These are phyloP conservation scores for Chalciporus chontae DNA, from an alignment of 768 basidiomycete species.

Conservation along the genomic window DNA sequence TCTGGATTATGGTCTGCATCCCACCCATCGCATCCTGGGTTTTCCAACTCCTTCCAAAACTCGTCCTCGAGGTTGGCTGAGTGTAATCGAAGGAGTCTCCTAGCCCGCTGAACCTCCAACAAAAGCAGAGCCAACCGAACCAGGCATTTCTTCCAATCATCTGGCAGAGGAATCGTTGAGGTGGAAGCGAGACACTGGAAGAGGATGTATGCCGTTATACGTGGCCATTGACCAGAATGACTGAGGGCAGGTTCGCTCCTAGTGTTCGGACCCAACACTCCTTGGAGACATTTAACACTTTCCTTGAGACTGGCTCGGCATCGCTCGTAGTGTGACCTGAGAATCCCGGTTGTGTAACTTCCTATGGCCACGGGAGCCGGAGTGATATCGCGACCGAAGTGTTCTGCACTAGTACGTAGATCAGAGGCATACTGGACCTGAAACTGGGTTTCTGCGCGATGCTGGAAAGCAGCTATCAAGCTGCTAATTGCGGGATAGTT, in stretches of 20 bases:
- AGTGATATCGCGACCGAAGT: too few relatives aligned
- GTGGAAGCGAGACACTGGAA: constrained; percentile 30
- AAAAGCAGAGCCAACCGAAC: constrained; percentile 26
- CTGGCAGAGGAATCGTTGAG: constrained; percentile 11
- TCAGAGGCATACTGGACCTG: constrained; percentile 11
- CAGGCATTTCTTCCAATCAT: constrained; percentile 31
- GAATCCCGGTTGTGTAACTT: background rate
- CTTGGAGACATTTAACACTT: background rate
- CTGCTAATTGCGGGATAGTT: background rate
- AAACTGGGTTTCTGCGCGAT: constrained; percentile 6
- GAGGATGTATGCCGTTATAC: constrained; percentile 29
- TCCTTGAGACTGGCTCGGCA: constrained; percentile 6
- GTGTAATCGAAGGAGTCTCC: constrained; percentile 31
- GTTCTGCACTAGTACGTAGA: background rate
- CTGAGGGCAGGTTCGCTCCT: constrained; percentile 16
- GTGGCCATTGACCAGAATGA: constrained; percentile 36
- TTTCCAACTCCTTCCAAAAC: constrained; percentile 26
- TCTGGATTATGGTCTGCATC: constrained; percentile 27
- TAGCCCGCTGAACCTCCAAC: constrained; percentile 36
- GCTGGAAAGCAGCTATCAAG: constrained; percentile 1
- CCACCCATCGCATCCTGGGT: constrained; percentile 22
- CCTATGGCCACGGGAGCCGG: too few relatives aligned
- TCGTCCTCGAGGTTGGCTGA: constrained; percentile 27
- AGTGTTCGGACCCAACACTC: constrained; percentile 13
- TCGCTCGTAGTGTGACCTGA: constrained; percentile 8